Evolutionary conservation across 1,139 yeast species (phyloP), one percentile per base, ranked within the genome.

Genomic region (Yamadazyma siamensis): DNA sequence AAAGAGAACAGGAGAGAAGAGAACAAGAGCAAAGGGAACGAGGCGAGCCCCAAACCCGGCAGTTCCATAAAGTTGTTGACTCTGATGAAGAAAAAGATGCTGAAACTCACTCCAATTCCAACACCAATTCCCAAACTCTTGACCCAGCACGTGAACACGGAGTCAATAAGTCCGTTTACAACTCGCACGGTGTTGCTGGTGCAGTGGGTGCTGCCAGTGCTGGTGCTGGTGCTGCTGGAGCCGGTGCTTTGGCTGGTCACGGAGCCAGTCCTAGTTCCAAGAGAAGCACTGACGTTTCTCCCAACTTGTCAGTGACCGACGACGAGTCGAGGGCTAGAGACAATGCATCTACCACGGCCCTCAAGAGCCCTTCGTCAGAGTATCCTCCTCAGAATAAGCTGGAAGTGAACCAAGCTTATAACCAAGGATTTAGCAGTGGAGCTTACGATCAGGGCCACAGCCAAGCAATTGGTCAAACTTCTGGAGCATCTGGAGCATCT

Each of bases 151-250:
- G 48, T 19, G 56, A 50, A 27, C 65, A 60, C 35, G 25, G 37
- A 15, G 40, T 48, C 32, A 61, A 61, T 44, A 61, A 52, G 41
- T 60, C 66, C 5, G 50, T 58, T 11, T 59, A 38, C 43, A 59
- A 60, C 32, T 26, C 40, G 5, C 49, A 40, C 5, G 66, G 64
- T 7, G 16, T 43, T 18, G 27, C 12, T 18, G 15, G 39, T n/a
- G 39, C 34, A 8, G 14, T 33, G 18, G 29, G 31, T 8, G 28
- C 33, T 19, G 38, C 18, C 13, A 22, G 12, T n/a, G 36, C 25
- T 26, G 35, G 32, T 23, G 36, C 31, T 21, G 38, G 23, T 11
- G 33, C 30, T 19, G 40, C 33, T 15, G 40, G 27, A 10, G 34
- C 31, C 2, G 44, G 32, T 14, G 16, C 22, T 15, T 30, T 29